phyloP scores from a whole-genome alignment of 306 rosid species.

The Quercus robur region DNA sequence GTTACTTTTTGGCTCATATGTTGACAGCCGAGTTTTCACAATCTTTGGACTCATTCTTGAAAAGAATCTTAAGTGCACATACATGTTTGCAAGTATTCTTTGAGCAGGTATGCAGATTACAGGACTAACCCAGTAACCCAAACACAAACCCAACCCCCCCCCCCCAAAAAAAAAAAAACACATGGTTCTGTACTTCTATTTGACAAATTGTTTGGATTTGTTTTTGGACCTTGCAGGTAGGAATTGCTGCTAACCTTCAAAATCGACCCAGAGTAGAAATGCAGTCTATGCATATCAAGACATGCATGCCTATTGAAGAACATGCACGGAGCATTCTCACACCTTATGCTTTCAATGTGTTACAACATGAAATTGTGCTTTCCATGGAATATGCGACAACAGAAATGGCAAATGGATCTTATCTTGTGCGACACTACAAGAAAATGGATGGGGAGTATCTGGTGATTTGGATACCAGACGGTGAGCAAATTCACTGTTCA shows the following conservation, averaged over 20 bases:
- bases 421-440: constrained; percentile 52
- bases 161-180: not conserved
- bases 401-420: constrained; percentile 55
- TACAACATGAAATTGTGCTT: constrained; percentile 47
- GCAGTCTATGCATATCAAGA: constrained; percentile 41
- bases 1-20: constrained; percentile 54
- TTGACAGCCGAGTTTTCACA: constrained; percentile 50
- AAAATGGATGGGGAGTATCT: constrained; percentile 55
- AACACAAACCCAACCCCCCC: not conserved
- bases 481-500: constrained; percentile 55
- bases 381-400: constrained; percentile 46
- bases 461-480: constrained; percentile 48
- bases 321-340: constrained; percentile 54
- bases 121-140: not conserved
- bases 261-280: constrained; percentile 34
- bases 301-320: constrained; percentile 70
- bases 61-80: constrained; percentile 40
- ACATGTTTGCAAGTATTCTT: constrained; percentile 52
- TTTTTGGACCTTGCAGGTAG: constrained; percentile 32
- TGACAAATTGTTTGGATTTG: not conserved
- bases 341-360: constrained; percentile 53
- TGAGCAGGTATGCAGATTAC: constrained; percentile 42
- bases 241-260: constrained; percentile 28
- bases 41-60: constrained; percentile 42
- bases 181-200: too few relatives aligned